Evolutionary conservation across 345 rosid genomes (phyloP), one percentile per base, ranked within the genome.

Genomic region (Psidium guajava): DNA sequence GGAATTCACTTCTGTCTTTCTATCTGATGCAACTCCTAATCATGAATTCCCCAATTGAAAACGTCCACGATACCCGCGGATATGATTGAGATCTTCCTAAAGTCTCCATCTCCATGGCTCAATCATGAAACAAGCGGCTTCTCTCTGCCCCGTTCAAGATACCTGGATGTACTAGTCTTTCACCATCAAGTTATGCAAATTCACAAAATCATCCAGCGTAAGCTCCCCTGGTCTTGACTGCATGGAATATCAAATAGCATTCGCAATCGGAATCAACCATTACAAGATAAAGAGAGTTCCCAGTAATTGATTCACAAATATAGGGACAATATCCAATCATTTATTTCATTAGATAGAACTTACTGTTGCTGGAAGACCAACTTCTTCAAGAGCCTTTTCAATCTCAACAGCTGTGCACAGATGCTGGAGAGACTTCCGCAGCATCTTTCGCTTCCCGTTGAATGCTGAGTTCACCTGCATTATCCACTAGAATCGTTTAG

Each of bases 191-290:
- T 93, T 94, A 86, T 94, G 97, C 93, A 97, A 87, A 90, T 92
- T 95, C 81, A 95, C 98, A 87, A 97, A 95, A 84, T 95, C 98
- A 58, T 92, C 95, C 84, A 94, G 81, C 1, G 95, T 91, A 74
- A 97, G 99, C 93, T 96, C 99, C 93, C 93, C 98, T 49, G 98
- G 98, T 89, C 98, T 95, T 83, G 98, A 93, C 98, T 95, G 98
- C 93, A 86, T 42, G 49, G 47, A 81, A 54, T 73, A 59, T 82
- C 10, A 9, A 69, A 69, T 49, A 28, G 64, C 53, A 15, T 8
- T 59, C 12, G 21, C 22, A 25, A 69, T 24, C 25, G 4, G 24
- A 69, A 69, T 69, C 25, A 69, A 36, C 24, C 1, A 69, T 69
- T 18, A 40, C 53, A 42, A 14, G 6, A 81, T 51, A 6, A n/a